phyloP scores from a whole-genome alignment of 2,329 filamentous ascomycete species.

The Metarhizium anisopliae region DNA sequence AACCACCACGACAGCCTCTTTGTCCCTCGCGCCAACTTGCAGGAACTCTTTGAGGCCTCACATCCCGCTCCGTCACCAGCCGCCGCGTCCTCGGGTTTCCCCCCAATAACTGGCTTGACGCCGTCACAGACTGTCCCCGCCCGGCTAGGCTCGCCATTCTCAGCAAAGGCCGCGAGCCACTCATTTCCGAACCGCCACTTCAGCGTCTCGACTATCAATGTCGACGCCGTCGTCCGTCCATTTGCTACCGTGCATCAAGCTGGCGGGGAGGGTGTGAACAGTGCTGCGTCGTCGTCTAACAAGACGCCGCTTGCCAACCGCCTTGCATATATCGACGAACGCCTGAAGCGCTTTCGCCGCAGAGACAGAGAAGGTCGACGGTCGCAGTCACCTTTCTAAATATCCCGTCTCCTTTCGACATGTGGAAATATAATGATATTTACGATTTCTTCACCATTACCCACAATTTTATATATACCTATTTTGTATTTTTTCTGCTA shows the following conservation, averaged over 20 bases:
- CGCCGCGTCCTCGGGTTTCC: not conserved
- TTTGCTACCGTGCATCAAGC: slow-evolving; percentile 49
- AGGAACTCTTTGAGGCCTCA: slow-evolving; percentile 29
- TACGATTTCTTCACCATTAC: not conserved
- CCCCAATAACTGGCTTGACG: slow-evolving; percentile 11
- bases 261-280: slow-evolving; percentile 19
- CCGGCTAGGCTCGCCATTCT: slow-evolving; percentile 52
- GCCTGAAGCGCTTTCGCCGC: slow-evolving; percentile 44
- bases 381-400: slow-evolving; percentile 41
- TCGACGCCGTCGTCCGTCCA: slow-evolving; percentile 36
- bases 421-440: slow-evolving; percentile 4
- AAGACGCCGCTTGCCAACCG: slow-evolving; percentile 39
- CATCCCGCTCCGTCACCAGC: slow-evolving; percentile 8
- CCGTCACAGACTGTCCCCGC: slow-evolving; percentile 28
- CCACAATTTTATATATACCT: not conserved
- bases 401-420: slow-evolving; percentile 7
- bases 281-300: slow-evolving; percentile 17
- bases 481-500: not conserved
- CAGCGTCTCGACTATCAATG: slow-evolving; percentile 35
- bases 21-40: slow-evolving; percentile 32
- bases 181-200: slow-evolving; percentile 52
- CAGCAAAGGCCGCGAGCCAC: slow-evolving; percentile 39
- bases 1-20: slow-evolving; percentile 28
- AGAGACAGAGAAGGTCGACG: slow-evolving; percentile 31
- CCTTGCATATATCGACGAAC: slow-evolving; percentile 49